Evolutionary conservation across 257 asterid species (phyloP).

Genomic region (Plectranthus barbatus): DNA sequence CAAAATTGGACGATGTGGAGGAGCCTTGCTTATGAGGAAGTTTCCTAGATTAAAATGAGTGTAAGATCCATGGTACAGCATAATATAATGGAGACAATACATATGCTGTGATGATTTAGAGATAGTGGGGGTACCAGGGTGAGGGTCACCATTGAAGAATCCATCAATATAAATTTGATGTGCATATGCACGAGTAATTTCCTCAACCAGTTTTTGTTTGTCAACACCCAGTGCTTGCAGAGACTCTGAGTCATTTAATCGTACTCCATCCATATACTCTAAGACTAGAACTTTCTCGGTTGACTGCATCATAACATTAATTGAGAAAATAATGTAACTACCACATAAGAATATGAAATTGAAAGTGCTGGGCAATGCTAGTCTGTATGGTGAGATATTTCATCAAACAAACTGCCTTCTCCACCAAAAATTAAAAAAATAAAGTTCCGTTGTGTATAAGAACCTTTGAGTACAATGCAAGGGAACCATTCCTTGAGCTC

Average conservation of each 20-base stretch:
- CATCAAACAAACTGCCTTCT: background rate
- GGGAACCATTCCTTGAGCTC: background rate
- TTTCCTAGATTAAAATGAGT: slow-evolving; percentile 50
- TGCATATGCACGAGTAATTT: slow-evolving; percentile 96
- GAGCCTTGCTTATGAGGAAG: slow-evolving; percentile 89
- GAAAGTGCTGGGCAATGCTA: slow-evolving; percentile 5
- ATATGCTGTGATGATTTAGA: background rate
- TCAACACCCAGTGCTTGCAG: slow-evolving; percentile 74
- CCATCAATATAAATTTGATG: slow-evolving; percentile 97
- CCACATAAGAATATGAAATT: background rate
- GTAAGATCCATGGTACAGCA: slow-evolving; percentile 6
- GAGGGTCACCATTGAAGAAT: slow-evolving; percentile 98
- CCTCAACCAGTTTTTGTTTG: slow-evolving; percentile 90
- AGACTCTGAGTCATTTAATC: slow-evolving; percentile 70
- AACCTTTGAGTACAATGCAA: background rate
- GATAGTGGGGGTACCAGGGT: slow-evolving; percentile 51
- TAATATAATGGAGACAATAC: slow-evolving; percentile 5
- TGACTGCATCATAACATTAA: slow-evolving; percentile 46
- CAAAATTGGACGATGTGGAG: slow-evolving; percentile 90
- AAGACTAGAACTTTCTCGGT: slow-evolving; percentile 81
- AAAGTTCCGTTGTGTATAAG: background rate
- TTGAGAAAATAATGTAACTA: slow-evolving; percentile 7
- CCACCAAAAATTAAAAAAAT: too few relatives aligned
- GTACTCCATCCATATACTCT: slow-evolving; percentile 96
- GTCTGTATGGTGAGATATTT: background rate